Evolutionary conservation across 2,329 filamentous ascomycete genomes (phyloP).

Genomic region (Aspergillus sp.): DNA sequence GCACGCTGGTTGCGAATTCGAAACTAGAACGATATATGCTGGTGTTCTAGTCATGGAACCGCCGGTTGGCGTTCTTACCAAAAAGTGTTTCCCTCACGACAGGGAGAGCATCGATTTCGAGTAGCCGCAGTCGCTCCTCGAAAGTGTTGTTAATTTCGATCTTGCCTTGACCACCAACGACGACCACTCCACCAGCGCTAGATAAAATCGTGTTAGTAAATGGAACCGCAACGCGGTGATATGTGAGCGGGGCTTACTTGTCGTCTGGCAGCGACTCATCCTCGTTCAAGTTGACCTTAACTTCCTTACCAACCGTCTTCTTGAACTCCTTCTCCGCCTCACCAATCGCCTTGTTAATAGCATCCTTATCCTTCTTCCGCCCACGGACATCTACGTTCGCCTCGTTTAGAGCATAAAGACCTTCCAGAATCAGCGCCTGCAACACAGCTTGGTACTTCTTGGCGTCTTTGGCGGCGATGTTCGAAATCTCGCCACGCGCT

Average conservation of each 20-base stretch:
- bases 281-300: slow-evolving; percentile 73
- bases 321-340: slow-evolving; percentile 81
- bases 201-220: slow-evolving; percentile 10
- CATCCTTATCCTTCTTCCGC: slow-evolving; percentile 74
- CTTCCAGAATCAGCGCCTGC: slow-evolving; percentile 82
- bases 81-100: slow-evolving; percentile 84
- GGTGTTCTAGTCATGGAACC: slow-evolving; percentile 76
- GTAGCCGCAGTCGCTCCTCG: slow-evolving; percentile 81
- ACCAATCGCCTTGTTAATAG: slow-evolving; percentile 75
- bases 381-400: slow-evolving; percentile 71
- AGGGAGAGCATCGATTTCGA: slow-evolving; percentile 82
- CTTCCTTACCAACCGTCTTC: slow-evolving; percentile 69
- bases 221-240: slow-evolving; percentile 1
- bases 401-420: slow-evolving; percentile 85
- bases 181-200: slow-evolving; percentile 79
- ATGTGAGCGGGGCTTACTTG: slow-evolving; percentile 63
- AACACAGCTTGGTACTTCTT: slow-evolving; percentile 72
- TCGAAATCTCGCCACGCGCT: slow-evolving; percentile 69
- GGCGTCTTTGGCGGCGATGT: slow-evolving; percentile 54
- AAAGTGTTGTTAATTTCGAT: slow-evolving; percentile 99
- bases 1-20: slow-evolving; percentile 4
- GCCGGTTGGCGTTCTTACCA: slow-evolving; percentile 91
- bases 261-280: slow-evolving; percentile 75
- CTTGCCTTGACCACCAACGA: slow-evolving; percentile 82
- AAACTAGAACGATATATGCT: slow-evolving; percentile 22